Evolutionary conservation across 148 eudicot species (phyloP).

Genomic region (Vaccinium vitisidaea): DNA sequence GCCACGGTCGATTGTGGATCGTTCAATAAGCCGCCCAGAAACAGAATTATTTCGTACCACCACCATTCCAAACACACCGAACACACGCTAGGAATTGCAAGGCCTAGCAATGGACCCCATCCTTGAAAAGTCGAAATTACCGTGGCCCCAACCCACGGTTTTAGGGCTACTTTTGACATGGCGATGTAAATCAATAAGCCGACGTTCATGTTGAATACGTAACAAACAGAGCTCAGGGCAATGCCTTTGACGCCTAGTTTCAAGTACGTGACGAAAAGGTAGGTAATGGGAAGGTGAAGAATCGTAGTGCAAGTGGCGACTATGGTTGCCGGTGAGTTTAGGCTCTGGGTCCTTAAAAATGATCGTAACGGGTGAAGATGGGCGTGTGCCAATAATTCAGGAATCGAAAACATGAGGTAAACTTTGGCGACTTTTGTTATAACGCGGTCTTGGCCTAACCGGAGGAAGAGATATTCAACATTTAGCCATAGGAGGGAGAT

Average conservation of each 20-base stretch:
- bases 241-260: conserved; percentile 68
- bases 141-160: conserved; percentile 63
- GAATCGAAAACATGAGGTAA: conserved; percentile 66
- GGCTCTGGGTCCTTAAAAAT: conserved; percentile 61
- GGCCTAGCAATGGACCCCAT: conserved; percentile 58
- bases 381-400: conserved; percentile 66
- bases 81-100: conserved; percentile 65
- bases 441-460: conserved; percentile 57
- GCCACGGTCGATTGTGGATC: conserved; percentile 70
- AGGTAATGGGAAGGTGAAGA: conserved; percentile 71
- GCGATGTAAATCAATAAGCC: conserved; percentile 54
- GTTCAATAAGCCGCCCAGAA: conserved; percentile 65
- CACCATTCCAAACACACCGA: conserved; percentile 96
- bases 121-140: conserved; percentile 53
- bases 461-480: conserved; percentile 52
- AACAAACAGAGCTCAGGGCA: conserved; percentile 66
- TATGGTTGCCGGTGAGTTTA: conserved; percentile 55
- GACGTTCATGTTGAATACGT: conserved; percentile 52
- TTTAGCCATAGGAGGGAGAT: conserved; percentile 74
- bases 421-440: conserved; percentile 60
- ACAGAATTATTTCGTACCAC: conserved; percentile 90
- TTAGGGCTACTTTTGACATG: conserved; percentile 31
- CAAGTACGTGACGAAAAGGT: conserved; percentile 48
- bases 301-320: conserved; percentile 43
- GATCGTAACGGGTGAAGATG: conserved; percentile 61